These are phyloP conservation scores for Fennellomyces sp. DNA, from an alignment of 371 early-diverging fungal species.

Conservation along the genomic window DNA sequence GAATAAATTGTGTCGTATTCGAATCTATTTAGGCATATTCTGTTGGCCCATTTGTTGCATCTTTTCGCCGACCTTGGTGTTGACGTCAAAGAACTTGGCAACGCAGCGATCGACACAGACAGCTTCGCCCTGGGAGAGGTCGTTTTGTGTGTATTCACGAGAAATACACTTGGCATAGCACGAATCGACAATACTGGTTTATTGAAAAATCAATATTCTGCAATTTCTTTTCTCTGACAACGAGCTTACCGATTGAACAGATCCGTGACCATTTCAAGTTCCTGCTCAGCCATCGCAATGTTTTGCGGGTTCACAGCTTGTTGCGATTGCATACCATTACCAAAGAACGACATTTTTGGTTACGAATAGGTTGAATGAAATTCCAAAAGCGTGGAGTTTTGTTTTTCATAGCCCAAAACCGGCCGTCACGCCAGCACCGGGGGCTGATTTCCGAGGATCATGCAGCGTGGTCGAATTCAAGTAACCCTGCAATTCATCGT, in stretches of 20 bases:
- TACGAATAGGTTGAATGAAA: too few species aligned
- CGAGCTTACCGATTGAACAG: slow-evolving; percentile 73
- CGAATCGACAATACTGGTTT: slow-evolving; percentile 67
- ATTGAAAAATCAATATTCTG: background rate
- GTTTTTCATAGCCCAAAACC: too few species aligned
- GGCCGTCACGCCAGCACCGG: too few species aligned
- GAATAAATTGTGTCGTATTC: background rate
- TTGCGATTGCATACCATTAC: slow-evolving; percentile 45
- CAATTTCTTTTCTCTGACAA: background rate
- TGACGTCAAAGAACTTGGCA: slow-evolving; percentile 81
- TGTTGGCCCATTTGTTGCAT: slow-evolving; percentile 56
- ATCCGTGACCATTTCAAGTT: slow-evolving; percentile 84
- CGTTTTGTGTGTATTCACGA: slow-evolving; percentile 74
- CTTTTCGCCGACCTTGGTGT: slow-evolving; percentile 72
- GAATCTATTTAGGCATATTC: slow-evolving; percentile 13
- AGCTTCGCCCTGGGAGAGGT: slow-evolving; percentile 89
- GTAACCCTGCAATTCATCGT: too few species aligned
- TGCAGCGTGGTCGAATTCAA: too few species aligned
- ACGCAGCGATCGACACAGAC: slow-evolving; percentile 92
- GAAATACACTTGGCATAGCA: slow-evolving; percentile 89
- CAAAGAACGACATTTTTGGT: slow-evolving; percentile 49
- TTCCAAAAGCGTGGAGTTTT: too few species aligned
- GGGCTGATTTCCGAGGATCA: too few species aligned
- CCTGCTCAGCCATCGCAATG: slow-evolving; percentile 84
- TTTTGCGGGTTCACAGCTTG: slow-evolving; percentile 72